phyloP scores from a whole-genome alignment of 352 stramenopile species.

The Pythium monospermum region DNA sequence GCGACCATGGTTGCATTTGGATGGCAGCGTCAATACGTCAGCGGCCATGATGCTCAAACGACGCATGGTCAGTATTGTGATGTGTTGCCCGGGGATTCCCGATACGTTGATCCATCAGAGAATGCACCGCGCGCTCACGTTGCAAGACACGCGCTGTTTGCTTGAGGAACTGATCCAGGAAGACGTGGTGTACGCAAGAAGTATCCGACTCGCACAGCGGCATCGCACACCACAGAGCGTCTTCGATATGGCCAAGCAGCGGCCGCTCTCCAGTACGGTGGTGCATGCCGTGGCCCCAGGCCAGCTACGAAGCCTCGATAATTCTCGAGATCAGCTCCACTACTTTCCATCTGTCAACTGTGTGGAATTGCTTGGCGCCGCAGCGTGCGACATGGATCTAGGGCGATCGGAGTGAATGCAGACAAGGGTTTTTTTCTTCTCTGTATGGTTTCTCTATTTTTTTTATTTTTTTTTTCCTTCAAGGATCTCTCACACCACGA shows the following conservation, averaged over 20 bases:
- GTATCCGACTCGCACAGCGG: conserved; percentile 19
- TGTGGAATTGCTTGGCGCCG: conserved; percentile 63
- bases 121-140: conserved; percentile 62
- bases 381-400: conserved; percentile 48
- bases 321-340: conserved; percentile 41
- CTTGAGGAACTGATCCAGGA: conserved; percentile 62
- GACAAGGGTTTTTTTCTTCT: not conserved
- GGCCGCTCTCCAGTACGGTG: conserved; percentile 9
- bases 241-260: conserved; percentile 15
- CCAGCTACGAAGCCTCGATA: conserved; percentile 46
- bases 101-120: conserved; percentile 56
- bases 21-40: conserved; percentile 56
- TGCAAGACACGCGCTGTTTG: conserved; percentile 66
- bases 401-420: conserved; percentile 15
- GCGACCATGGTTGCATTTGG: conserved; percentile 69
- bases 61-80: conserved; percentile 77
- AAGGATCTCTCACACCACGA: not conserved
- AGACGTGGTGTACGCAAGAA: conserved; percentile 54
- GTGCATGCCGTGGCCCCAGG: conserved; percentile 29
- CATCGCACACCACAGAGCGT: conserved; percentile 13
- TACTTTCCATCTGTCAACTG: conserved; percentile 79
- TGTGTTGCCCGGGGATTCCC: conserved; percentile 63
- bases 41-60: conserved; percentile 60
- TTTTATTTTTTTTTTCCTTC: not conserved
- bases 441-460: not conserved